These are phyloP conservation scores for Apiotrichum siamense DNA, from an alignment of 1,284 basidiomycete species.

Conservation along the genomic window DNA sequence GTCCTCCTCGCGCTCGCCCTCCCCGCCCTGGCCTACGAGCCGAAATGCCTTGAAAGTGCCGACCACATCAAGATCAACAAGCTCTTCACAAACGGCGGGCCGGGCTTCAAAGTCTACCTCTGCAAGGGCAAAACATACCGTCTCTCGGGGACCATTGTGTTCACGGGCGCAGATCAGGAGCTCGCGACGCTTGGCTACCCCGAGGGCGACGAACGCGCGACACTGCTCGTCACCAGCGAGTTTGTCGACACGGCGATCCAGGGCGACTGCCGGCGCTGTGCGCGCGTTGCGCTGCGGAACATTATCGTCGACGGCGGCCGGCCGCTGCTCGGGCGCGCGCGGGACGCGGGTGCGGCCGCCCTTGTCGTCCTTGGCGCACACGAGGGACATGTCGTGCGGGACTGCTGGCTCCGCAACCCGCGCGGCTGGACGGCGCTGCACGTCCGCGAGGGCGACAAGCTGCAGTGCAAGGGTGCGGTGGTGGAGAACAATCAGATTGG, in stretches of 20 bases:
- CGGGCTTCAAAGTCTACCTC: constrained; percentile 47
- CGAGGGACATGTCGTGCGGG: constrained; percentile 40
- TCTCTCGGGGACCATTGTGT: constrained; percentile 47
- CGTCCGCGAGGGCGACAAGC: constrained; percentile 45
- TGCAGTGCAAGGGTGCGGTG: constrained; percentile 39
- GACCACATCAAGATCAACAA: constrained; percentile 40
- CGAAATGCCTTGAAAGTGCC: constrained; percentile 33
- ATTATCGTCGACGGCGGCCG: constrained; percentile 46
- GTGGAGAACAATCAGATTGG: constrained; percentile 46
- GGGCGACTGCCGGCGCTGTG: constrained; percentile 48
- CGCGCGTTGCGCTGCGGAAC: constrained; percentile 37
- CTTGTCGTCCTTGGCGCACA: constrained; percentile 46
- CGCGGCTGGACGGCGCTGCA: constrained; percentile 47
- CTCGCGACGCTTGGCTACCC: constrained; percentile 50
- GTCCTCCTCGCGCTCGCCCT: constrained; percentile 16
- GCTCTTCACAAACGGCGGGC: constrained; percentile 44
- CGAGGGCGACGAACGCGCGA: constrained; percentile 45
- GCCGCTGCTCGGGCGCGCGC: constrained; percentile 30
- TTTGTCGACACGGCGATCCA: constrained; percentile 39
- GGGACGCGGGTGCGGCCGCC: constrained; percentile 25
- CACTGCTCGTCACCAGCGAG: constrained; percentile 38
- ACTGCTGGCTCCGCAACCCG: constrained; percentile 39
- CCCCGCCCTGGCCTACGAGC: constrained; percentile 15
- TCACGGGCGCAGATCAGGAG: constrained; percentile 50
- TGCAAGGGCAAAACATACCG: constrained; percentile 48